Evolutionary conservation across 805 yeast species (phyloP).

Genomic region (Yarrowia phangngaensis): DNA sequence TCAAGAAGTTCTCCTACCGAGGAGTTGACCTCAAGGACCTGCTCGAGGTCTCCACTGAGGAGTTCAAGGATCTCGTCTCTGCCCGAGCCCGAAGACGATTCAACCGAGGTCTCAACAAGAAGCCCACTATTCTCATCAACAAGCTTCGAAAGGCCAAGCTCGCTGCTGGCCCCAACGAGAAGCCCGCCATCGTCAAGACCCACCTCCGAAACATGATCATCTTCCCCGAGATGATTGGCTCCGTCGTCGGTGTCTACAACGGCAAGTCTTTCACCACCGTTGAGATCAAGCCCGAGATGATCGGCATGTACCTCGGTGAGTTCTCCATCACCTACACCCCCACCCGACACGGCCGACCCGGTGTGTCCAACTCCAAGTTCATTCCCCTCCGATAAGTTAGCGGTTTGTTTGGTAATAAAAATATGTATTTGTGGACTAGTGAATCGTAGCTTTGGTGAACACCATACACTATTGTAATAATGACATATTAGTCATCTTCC

Average conservation of each 20-base stretch:
- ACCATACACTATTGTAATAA: no score
- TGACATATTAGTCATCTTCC: slow-evolving; percentile 9
- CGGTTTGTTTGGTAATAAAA: slow-evolving; percentile 19
- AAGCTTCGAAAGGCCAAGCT: slow-evolving; percentile 97
- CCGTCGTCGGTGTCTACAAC: slow-evolving; percentile 98
- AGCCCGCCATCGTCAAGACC: slow-evolving; percentile 97
- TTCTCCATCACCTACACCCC: slow-evolving; percentile 99
- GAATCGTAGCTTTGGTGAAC: no score
- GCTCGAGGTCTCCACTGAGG: slow-evolving; percentile 91
- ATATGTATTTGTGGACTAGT: slow-evolving; percentile 10
- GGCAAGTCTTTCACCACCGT: slow-evolving; percentile 99
- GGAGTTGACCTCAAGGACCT: slow-evolving; percentile 96
- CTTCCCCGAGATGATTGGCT: slow-evolving; percentile 99
- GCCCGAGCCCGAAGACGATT: slow-evolving; percentile 99
- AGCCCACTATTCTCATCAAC: slow-evolving; percentile 93
- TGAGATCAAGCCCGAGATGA: slow-evolving; percentile 99
- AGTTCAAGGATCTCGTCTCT: slow-evolving; percentile 91
- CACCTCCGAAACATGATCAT: slow-evolving; percentile 98
- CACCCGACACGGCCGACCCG: slow-evolving; percentile 99
- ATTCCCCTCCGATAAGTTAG: slow-evolving; percentile 56
- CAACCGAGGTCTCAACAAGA: slow-evolving; percentile 92
- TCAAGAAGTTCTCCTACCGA: slow-evolving; percentile 97
- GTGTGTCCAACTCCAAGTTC: slow-evolving; percentile 68
- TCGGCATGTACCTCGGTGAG: slow-evolving; percentile 99
- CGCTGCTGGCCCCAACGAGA: slow-evolving; percentile 72